Conservation (phyloP, 495 filamentous ascomycete genomes). For the Lentithecium fluviatile region DNA sequence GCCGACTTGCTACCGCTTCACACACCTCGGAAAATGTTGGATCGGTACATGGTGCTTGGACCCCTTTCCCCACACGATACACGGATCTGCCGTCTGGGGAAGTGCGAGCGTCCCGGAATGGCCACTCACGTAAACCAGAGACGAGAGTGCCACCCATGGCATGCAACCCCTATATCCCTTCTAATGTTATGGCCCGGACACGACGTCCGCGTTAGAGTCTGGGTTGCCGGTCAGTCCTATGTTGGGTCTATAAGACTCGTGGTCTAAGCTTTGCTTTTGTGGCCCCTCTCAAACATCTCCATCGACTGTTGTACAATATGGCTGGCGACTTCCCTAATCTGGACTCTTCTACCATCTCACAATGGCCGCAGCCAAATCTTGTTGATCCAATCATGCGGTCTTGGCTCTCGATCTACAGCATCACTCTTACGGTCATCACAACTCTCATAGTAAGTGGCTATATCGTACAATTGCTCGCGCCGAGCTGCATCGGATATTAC, state of each 20-base stretch:
- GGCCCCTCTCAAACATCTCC: neutral
- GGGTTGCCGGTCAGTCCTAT: neutral
- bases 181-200: neutral
- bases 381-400: slow-evolving; percentile 12
- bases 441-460: neutral
- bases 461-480: too few species aligned
- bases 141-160: too few species aligned
- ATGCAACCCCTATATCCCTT: neutral
- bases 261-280: neutral
- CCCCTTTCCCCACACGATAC: slow-evolving; percentile 13
- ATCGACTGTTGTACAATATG: slow-evolving; percentile 13
- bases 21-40: neutral
- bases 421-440: slow-evolving; percentile 7
- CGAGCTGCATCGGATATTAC: too few species aligned
- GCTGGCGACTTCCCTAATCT: slow-evolving; percentile 25
- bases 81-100: slow-evolving; percentile 14
- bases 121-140: neutral
- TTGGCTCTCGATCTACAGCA: slow-evolving; percentile 23
- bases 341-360: neutral
- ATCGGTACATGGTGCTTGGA: neutral
- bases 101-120: slow-evolving; percentile 7
- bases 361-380: slow-evolving; percentile 19
- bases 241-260: neutral
- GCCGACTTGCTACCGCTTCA: neutral
- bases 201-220: neutral